phyloP scores from a whole-genome alignment of 768 basidiomycete genomes.

The Tulasnella sp. region DNA sequence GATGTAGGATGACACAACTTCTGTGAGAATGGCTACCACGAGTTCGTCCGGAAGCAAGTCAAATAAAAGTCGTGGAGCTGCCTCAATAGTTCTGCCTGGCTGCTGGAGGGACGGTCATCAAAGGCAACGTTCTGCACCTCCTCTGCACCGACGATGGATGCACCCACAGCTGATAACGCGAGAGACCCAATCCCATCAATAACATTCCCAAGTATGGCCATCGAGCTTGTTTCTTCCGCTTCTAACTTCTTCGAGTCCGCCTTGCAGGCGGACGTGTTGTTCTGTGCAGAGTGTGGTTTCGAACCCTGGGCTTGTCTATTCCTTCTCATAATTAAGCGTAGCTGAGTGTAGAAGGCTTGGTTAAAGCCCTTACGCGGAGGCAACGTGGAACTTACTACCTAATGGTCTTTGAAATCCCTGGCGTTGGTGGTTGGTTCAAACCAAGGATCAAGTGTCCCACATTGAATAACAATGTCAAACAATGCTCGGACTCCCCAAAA shows the following conservation, averaged over 20 bases:
- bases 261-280: not conserved
- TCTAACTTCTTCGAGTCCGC: not conserved
- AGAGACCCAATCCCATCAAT: not conserved
- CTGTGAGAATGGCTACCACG: not conserved
- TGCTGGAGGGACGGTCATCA: not conserved
- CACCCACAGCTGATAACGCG: not conserved
- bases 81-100: not conserved
- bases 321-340: not conserved
- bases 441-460: too few species aligned
- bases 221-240: not conserved
- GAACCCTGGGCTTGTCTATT: not conserved
- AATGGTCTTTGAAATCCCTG: too few species aligned
- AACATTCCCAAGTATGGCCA: not conserved
- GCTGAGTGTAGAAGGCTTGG: not conserved
- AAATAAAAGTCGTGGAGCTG: not conserved
- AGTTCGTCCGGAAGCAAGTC: constrained; percentile 13
- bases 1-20: not conserved
- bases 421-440: too few species aligned
- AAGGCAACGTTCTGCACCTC: not conserved
- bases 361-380: not conserved
- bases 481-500: too few species aligned
- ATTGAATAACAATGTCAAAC: too few species aligned
- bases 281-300: not conserved
- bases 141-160: not conserved
- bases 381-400: not conserved